These are phyloP conservation scores for Kuraishia hungarica DNA, from an alignment of 805 yeast species.

Conservation along the genomic window DNA sequence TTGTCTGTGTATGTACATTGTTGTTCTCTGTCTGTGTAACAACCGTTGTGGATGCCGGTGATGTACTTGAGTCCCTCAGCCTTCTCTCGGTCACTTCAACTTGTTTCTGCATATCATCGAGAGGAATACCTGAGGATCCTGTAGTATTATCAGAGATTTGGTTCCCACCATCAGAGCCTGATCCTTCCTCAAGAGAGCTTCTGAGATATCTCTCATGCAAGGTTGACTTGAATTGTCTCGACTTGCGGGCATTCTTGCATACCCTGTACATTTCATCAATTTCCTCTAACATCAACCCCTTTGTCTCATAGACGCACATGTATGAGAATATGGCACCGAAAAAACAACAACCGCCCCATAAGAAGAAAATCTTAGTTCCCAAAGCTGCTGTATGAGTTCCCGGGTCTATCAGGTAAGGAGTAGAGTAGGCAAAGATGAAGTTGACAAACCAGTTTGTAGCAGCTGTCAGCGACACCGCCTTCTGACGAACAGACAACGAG, in stretches of 20 bases:
- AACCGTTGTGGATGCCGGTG: neutral
- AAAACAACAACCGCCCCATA: constrained; percentile 71
- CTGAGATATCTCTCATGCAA: constrained; percentile 10
- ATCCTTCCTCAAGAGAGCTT: neutral
- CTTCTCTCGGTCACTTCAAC: neutral
- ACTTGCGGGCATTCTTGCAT: constrained; percentile 46
- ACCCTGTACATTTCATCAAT: constrained; percentile 65
- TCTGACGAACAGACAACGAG: constrained; percentile 66
- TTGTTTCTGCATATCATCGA: neutral
- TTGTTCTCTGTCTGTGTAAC: neutral
- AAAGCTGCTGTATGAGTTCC: constrained; percentile 60
- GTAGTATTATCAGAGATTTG: neutral
- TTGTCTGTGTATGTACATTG: neutral
- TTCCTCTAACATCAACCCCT: constrained; percentile 73
- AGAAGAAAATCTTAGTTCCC: constrained; percentile 66
- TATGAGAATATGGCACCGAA: constrained; percentile 53
- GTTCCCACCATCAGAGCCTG: neutral
- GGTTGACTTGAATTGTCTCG: constrained; percentile 29
- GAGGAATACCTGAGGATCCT: neutral
- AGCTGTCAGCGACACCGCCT: constrained; percentile 67
- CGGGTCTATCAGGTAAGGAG: constrained; percentile 68
- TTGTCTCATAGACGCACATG: constrained; percentile 69
- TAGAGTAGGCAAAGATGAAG: constrained; percentile 63
- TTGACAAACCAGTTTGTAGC: constrained; percentile 78
- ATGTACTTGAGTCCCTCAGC: neutral